Evolutionary conservation across 1,284 basidiomycete genomes (phyloP), one percentile per base, ranked within the genome.

Genomic region (Papiliotrema fonsecae): DNA sequence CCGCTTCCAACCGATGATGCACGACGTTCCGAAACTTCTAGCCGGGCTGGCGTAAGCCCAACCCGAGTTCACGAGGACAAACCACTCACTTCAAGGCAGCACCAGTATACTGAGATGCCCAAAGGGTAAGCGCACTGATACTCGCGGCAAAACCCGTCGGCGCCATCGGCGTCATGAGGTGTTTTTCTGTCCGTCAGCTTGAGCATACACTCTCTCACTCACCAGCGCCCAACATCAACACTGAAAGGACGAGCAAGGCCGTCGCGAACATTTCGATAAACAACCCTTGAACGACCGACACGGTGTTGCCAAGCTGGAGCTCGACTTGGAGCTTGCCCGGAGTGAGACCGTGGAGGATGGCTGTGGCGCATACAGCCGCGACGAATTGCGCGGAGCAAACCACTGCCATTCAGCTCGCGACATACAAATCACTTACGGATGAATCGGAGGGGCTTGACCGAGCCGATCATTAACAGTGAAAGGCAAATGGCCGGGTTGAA

Each of bases 251-350:
- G 30, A 84, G 75, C 14, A 76, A 69, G 3, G 77, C 69, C 2
- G 83, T 85, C 52, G 80, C 78, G 69, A 86, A 84, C 79, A 84
- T 82, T 66, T 85, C 83, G 56, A 85, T 83, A 68, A 85, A 85
- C 7, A 85, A 76, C 4, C 77, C 83, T 65, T 57, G 42, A 3
- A 54, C 50, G 9, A 49, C 36, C 16, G 28, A 52, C 4, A 54
- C 56, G 1, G 52, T 53, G 19, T 36, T 47, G 16, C 50, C 50
- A 5, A 47, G 24, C 24, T 67, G 76, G 43, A 62, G 83, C 79
- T 81, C 80, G 44, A 81, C 77, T 16, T 75, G 74, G 16, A 85
- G 70, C 2, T 74, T 70, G 22, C 79, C 81, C 6, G 83, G 81
- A 0, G 82, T 81, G 31, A 86, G 72, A 1, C 73, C 81, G 10